Base-by-base conservation (phyloP, 2,329 filamentous ascomycete genomes). In the Xylaria sp. region DNA sequence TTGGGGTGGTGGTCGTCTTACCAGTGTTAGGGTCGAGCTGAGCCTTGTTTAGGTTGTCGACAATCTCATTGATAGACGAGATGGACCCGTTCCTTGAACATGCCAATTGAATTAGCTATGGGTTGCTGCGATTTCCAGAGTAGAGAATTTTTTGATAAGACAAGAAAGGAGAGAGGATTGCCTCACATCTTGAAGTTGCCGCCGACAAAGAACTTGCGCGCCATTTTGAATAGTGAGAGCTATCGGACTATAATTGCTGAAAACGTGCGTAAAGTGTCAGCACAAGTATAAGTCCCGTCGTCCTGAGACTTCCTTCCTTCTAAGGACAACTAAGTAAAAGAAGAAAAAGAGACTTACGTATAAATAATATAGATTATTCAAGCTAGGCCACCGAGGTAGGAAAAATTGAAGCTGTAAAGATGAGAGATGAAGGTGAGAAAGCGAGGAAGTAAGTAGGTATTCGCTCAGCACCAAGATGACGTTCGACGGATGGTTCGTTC, bases 141-240 rank as follows among this genome's bases (percentile, higher is more conserved):
- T 64, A 61, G 44, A 37, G 60, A 69, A 72, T 73, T 71, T 15
- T 52, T 25, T 1, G 6, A 20, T 39, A 3, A 15, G 12, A 46
- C 3, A 28, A 32, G 12, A 68, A 73, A 74, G 72, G 75, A 72
- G 69, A 71, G 70, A 76, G 70, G 73, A 63, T 46, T 7, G 46
- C n/a, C 88, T 81, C 86, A 97, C 94, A 98, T 98, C 89, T 99
- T 98, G 88, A 98, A 98, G 91, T 99, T 99, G 81, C 94, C 94
- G 84, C 94, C 94, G 83, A 97, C 93, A 83, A 97, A 97, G 88
- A 97, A 97, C 87, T 94, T 92, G 87, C 94, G 94, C 89, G 91
- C 88, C 94, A 97, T 97, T 79, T 80, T 93, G 88, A 84, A 62
- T 44, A 41, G 28, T 68, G 12, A 32, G 50, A 55, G 18, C 34